Evolutionary conservation across 1,284 basidiomycete species (phyloP).

Genomic region (Polyporus tsugae): DNA sequence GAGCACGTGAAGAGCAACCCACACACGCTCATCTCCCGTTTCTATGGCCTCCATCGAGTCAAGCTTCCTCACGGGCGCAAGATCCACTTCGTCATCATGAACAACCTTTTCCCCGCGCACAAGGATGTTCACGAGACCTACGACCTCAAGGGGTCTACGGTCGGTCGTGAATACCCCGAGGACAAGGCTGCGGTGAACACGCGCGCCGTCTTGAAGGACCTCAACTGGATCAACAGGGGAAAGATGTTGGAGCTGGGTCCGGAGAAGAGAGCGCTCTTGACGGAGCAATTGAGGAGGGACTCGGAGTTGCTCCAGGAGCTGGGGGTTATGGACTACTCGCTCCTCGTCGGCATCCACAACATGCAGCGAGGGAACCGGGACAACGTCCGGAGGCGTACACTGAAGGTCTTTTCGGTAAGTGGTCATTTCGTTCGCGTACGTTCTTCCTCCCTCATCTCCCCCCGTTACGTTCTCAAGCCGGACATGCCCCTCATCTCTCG

Average conservation of each 20-base stretch:
- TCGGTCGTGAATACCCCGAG: slow-evolving; percentile 90
- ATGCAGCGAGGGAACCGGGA: slow-evolving; percentile 92
- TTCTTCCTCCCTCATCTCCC: slow-evolving; percentile 4
- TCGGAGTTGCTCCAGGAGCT: slow-evolving; percentile 85
- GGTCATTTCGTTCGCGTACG: slow-evolving; percentile 38
- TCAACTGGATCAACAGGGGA: slow-evolving; percentile 92
- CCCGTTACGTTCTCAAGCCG: slow-evolving; percentile 55
- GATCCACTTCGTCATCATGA: slow-evolving; percentile 99
- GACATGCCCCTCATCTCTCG: slow-evolving; percentile 64
- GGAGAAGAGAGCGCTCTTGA: slow-evolving; percentile 90
- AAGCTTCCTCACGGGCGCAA: slow-evolving; percentile 94
- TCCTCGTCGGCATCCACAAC: slow-evolving; percentile 95
- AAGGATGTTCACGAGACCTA: slow-evolving; percentile 98
- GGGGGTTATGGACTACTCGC: slow-evolving; percentile 96
- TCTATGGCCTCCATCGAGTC: slow-evolving; percentile 97
- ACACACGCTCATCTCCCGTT: slow-evolving; percentile 92
- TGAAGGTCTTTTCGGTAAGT: slow-evolving; percentile 89
- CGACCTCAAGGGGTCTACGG: slow-evolving; percentile 95
- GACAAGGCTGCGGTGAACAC: slow-evolving; percentile 84
- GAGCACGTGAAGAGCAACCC: slow-evolving; percentile 91
- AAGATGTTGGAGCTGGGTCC: slow-evolving; percentile 90
- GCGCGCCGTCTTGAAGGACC: slow-evolving; percentile 91
- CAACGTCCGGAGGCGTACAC: slow-evolving; percentile 87
- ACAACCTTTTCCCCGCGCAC: slow-evolving; percentile 98
- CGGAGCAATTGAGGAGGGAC: slow-evolving; percentile 90